phyloP scores from a whole-genome alignment of 2,329 filamentous ascomycete species.

The Microascus cirrosus region DNA sequence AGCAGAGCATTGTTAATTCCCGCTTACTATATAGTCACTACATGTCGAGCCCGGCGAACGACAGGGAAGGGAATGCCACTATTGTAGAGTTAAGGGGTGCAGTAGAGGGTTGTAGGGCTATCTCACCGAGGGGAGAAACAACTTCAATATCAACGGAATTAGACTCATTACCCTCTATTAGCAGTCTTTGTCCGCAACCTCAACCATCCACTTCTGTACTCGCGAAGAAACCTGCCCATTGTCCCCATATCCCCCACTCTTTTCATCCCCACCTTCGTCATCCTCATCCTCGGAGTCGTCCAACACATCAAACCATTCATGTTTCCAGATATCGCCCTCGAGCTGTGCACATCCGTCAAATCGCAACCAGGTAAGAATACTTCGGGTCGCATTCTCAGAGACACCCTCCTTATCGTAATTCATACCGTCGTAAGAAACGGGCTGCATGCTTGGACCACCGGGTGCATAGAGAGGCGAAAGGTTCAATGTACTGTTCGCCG shows the following conservation, averaged over 20 bases:
- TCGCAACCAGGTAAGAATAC: conserved; percentile 17
- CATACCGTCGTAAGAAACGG: conserved; percentile 6
- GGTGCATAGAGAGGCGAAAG: background rate
- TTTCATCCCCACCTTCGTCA: background rate
- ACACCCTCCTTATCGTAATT: conserved; percentile 9
- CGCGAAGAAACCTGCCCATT: too few relatives aligned
- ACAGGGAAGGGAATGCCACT: too few relatives aligned
- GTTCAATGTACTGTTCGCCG: background rate
- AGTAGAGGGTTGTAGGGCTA: too few relatives aligned
- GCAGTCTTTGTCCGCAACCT: too few relatives aligned
- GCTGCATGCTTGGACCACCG: background rate
- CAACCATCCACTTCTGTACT: too few relatives aligned
- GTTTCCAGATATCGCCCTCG: conserved; percentile 12
- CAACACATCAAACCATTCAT: conserved; percentile 14
- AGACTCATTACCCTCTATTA: too few relatives aligned
- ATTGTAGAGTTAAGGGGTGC: too few relatives aligned
- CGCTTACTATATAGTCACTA: too few relatives aligned
- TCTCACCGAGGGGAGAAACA: too few relatives aligned
- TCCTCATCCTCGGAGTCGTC: conserved; percentile 16
- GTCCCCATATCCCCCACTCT: background rate
- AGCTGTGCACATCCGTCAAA: conserved; percentile 11
- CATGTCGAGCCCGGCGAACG: too few relatives aligned
- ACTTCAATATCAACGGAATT: too few relatives aligned
- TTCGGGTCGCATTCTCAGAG: conserved; percentile 17
- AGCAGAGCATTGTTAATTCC: too few relatives aligned